Conservation (phyloP, 2,329 filamentous ascomycete species). For the Colletotrichum zoysiae region DNA sequence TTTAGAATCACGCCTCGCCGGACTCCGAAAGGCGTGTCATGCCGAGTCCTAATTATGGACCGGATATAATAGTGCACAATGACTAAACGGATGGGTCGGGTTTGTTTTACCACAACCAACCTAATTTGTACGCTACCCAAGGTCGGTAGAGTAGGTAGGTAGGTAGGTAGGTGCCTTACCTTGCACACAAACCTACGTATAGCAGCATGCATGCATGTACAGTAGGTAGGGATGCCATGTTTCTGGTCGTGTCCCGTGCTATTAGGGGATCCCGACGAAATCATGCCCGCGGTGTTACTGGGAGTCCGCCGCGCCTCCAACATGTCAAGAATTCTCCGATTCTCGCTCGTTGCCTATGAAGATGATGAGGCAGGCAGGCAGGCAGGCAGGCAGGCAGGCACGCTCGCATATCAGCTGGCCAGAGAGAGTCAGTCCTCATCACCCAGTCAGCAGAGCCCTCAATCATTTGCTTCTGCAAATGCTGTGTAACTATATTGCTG, state of each 20-base stretch:
- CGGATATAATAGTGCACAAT: constrained; percentile 1
- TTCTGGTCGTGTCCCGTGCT: background rate
- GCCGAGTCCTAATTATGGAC: constrained; percentile 36
- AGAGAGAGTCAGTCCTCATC: background rate
- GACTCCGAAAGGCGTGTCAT: constrained; percentile 28
- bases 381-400: too few relatives aligned
- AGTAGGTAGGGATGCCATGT: background rate
- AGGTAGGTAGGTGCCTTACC: too few relatives aligned
- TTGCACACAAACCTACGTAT: too few relatives aligned
- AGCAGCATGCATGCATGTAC: too few relatives aligned
- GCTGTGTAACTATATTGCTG: constrained; percentile 17
- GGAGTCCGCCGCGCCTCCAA: constrained; percentile 19
- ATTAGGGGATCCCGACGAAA: background rate
- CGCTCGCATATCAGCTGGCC: background rate
- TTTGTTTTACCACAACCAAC: background rate
- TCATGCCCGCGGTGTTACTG: constrained; percentile 22
- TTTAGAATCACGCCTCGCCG: constrained; percentile 28
- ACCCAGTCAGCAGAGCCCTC: constrained; percentile 17
- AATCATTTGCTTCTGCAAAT: constrained; percentile 32
- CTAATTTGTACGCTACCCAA: background rate
- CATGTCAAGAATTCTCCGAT: background rate
- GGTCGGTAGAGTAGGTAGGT: too few relatives aligned
- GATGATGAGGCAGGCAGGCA: too few relatives aligned
- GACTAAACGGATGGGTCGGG: constrained; percentile 4
- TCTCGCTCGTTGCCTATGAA: background rate